Conservation (phyloP, 495 filamentous ascomycete genomes). For the Bryoglossum gracile region DNA sequence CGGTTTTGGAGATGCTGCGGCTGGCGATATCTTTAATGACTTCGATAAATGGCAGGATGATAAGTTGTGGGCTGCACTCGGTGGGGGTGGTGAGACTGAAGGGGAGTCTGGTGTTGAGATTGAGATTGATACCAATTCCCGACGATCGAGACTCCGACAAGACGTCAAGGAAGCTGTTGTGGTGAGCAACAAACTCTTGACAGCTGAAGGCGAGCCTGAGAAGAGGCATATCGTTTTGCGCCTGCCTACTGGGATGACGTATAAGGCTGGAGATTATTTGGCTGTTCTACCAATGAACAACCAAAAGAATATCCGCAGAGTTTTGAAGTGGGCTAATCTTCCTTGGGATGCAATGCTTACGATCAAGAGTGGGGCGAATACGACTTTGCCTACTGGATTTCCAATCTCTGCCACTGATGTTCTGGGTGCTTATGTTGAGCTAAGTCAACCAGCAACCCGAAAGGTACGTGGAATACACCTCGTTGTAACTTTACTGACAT, state of each 20-base stretch:
- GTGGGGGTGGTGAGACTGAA: slow-evolving; percentile 15
- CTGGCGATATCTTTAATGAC: slow-evolving; percentile 58
- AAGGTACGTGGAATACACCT: slow-evolving; percentile 27
- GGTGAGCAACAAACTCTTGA: slow-evolving; percentile 46
- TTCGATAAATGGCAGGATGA: slow-evolving; percentile 68
- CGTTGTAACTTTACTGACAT: slow-evolving; percentile 17
- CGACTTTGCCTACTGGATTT: slow-evolving; percentile 49
- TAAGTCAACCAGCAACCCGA: slow-evolving; percentile 57
- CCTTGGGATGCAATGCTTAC: slow-evolving; percentile 52
- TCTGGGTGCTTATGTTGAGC: slow-evolving; percentile 63
- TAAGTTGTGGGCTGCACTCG: slow-evolving; percentile 57
- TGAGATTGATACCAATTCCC: slow-evolving; percentile 48
- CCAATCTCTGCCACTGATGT: slow-evolving; percentile 56
- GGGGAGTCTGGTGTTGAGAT: slow-evolving; percentile 40
- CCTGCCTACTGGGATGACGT: slow-evolving; percentile 57
- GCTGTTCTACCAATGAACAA: slow-evolving; percentile 66
- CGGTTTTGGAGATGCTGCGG: slow-evolving; percentile 55
- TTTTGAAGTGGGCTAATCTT: slow-evolving; percentile 46
- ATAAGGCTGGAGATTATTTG: slow-evolving; percentile 69
- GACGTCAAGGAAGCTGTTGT: slow-evolving; percentile 59
- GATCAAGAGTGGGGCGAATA: slow-evolving; percentile 38
- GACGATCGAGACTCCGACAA: slow-evolving; percentile 55
- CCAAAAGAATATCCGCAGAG: slow-evolving; percentile 46
- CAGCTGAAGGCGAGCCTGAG: slow-evolving; percentile 42
- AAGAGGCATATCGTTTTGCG: slow-evolving; percentile 62